Base-by-base conservation (phyloP, 2,329 filamentous ascomycete genomes). In the Botrytis fabae region DNA sequence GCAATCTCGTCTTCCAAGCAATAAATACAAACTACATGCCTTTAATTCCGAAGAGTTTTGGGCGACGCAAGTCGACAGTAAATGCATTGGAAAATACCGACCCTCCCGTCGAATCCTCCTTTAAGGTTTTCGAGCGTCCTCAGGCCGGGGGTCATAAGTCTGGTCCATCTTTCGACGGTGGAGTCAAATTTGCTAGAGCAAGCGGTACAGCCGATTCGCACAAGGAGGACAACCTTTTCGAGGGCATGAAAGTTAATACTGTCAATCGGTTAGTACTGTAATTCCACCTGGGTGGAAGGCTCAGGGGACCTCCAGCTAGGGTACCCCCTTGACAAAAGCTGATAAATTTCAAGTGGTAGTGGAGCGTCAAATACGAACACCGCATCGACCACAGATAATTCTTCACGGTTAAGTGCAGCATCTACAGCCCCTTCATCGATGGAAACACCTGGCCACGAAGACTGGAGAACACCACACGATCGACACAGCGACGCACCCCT, bases 351-450 rank as follows among this genome's bases (percentile, higher is more conserved):
- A 78, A 81, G 80, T 77, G 79, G 79, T 71, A 81, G 80, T 79
- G 80, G 79, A 73, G 78, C 78, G 60, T 81, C 80, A 5, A 80
- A 81, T 71, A 79, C 79, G 51, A 81, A 80, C 75, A 80, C 79
- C 51, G 75, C 78, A 65, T 81, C 80, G 35, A 80, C 79, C 5
- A 78, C 80, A 61, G 80, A 81, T 65, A 80, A 81, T 74, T 81
- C 80, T 1, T 81, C 80, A 20, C 76, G 80, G 62, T 70, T 81
- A 62, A 81, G 80, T 74, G 80, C 79, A 60, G 77, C 79, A 57
- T 81, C 80, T 48, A 81, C 80, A 35, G 77, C 80, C 25, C 78
- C 80, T 42, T 81, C 80, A 25, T 81, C 80, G 9, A 80, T 78
- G 60, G 79, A 80, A 73, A 65, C 74, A 54, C 74, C 75, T 32